These are phyloP conservation scores for Globisporangium yorkense DNA, from an alignment of 352 stramenopile species.

Conservation along the genomic window DNA sequence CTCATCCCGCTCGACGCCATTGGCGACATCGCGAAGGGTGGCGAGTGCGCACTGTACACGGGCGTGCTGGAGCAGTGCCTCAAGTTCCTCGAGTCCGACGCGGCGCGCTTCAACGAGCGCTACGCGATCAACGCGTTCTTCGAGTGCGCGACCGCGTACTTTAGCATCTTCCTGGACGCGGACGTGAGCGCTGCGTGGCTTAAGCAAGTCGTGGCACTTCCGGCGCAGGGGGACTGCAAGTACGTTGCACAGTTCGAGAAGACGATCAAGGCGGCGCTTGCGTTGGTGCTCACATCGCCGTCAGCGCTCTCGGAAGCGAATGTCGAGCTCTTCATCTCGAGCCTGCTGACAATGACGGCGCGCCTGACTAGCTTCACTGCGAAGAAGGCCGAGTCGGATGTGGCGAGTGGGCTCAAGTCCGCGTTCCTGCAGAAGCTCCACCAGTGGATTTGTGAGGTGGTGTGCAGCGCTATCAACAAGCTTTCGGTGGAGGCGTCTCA, in stretches of 20 bases:
- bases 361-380: conserved; percentile 25
- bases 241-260: conserved; percentile 74
- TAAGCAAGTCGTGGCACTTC: conserved; percentile 5
- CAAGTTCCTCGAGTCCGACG: conserved; percentile 60
- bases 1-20: conserved; percentile 58
- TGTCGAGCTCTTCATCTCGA: conserved; percentile 31
- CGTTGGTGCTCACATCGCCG: conserved; percentile 28
- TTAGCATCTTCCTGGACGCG: conserved; percentile 57
- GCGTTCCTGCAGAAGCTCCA: conserved; percentile 27
- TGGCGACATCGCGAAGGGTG: conserved; percentile 27
- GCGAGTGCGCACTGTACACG: conserved; percentile 44
- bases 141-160: conserved; percentile 65
- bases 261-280: conserved; percentile 34
- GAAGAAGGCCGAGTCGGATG: conserved; percentile 9
- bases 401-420: conserved; percentile 23
- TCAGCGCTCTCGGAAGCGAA: conserved; percentile 24
- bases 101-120: conserved; percentile 47
- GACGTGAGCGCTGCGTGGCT: conserved; percentile 28
- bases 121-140: conserved; percentile 56
- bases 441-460: conserved; percentile 29
- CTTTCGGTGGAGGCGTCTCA: conserved; percentile 28
- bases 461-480: conserved; percentile 23
- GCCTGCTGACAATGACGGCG: conserved; percentile 38
- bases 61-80: conserved; percentile 60
- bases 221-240: conserved; percentile 12